A percentile compares a stretch with the other conserved stretches of the same genome.
These are phyloP conservation scores for Phenoliferia sp. DNA, from an alignment of 1,284 basidiomycete genomes.

Conservation along the genomic window DNA sequence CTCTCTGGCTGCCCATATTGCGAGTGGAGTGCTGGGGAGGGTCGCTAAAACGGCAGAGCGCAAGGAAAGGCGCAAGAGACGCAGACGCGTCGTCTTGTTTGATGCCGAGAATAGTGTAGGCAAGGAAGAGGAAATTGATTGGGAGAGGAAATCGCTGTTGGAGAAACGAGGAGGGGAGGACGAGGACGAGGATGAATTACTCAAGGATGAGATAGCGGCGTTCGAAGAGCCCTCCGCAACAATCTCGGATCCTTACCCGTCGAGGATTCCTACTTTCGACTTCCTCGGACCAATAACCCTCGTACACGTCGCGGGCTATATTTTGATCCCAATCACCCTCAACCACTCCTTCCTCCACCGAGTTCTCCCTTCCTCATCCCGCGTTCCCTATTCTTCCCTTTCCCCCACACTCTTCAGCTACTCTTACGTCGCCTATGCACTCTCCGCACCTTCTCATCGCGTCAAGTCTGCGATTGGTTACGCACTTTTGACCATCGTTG, in stretches of 20 bases:
- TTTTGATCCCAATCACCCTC: conserved; percentile 28
- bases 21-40: conserved; percentile 20
- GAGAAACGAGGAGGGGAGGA: background rate
- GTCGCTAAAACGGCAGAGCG: conserved; percentile 9
- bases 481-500: conserved; percentile 15
- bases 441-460: conserved; percentile 14
- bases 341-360: conserved; percentile 34
- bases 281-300: conserved; percentile 9
- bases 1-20: conserved; percentile 25
- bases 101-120: background rate
- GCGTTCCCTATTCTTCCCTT: conserved; percentile 21
- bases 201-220: conserved; percentile 6
- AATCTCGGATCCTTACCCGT: background rate
- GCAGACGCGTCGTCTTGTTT: conserved; percentile 3
- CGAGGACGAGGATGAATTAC: background rate
- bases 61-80: conserved; percentile 12
- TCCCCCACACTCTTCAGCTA: conserved; percentile 35
- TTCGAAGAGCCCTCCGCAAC: background rate
- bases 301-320: conserved; percentile 31
- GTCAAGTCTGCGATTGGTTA: conserved; percentile 18
- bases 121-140: conserved; percentile 9
- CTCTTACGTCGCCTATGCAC: conserved; percentile 30
- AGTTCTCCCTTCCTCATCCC: conserved; percentile 24
- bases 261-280: background rate
- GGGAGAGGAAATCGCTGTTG: conserved; percentile 1